Base-by-base conservation (phyloP, 257 asterid genomes). In the Gardenia jasminoides region DNA sequence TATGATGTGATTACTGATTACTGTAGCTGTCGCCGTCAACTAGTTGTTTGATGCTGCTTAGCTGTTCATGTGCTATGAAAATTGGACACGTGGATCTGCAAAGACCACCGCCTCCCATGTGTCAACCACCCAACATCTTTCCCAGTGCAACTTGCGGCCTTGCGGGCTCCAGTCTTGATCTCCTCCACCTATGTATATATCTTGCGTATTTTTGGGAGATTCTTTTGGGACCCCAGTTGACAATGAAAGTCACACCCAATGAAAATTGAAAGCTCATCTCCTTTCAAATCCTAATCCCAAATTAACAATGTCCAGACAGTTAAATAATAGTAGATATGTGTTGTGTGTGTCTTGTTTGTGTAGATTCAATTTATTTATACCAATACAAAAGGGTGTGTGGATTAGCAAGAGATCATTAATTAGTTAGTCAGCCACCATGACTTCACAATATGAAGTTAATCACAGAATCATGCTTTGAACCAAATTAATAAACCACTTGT, bases 121-220 rank as follows among this genome's bases (percentile, higher is more conserved):
- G 84, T 78, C 84, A 54, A 26, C 36, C 31, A 2, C 31, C 47
- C 50, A 50, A 41, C 61, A 10, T n/a, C 36, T 43, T 56, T 52
- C 50, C 65, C n/a, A 68, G 28, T 68, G 80, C 86, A 85, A 85
- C 66, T 85, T 82, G 88, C 39, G 39, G 41, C 41, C 61, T 31
- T 22, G 20, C 0, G 7, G 87, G 85, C 58, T 59, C 87, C 80
- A 47, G 19, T 17, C 11, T 47, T 39, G 67, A 76, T 67, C 69
- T 67, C 31, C 59, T 15, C n/a, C 26, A 13, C 3, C 52, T 47
- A 69, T 48, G 77, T 50, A 72, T 78, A 30, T 46, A 65, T 50
- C 79, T 81, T 72, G 80, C 81, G 78, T 75, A 41, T 76, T 73
- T 66, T 54, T 36, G 70, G 76, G 74, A 65, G 81, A 77, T 82